Conservation (phyloP, 2,329 filamentous ascomycete genomes). For the Ophiocordyceps camponoti-leonardi region DNA sequence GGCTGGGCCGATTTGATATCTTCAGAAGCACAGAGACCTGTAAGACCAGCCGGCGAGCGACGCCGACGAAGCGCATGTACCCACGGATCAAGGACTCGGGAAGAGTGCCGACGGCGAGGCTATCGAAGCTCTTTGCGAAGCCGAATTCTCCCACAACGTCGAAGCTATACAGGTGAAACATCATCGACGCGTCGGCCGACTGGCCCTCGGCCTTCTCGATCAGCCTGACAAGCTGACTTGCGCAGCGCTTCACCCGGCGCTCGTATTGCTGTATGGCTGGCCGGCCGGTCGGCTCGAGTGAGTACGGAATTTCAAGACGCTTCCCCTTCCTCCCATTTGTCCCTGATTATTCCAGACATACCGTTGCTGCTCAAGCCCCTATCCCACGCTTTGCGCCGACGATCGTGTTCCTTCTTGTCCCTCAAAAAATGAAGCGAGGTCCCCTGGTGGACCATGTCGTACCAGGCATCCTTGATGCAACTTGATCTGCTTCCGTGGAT, state of each 20-base stretch:
- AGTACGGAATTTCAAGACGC: too few species aligned
- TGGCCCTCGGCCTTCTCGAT: background rate
- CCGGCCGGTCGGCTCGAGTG: too few species aligned
- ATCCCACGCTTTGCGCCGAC: constrained; percentile 16
- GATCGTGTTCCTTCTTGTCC: constrained; percentile 12
- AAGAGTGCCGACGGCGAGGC: constrained; percentile 2
- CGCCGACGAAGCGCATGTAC: background rate
- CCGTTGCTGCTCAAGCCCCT: constrained; percentile 13
- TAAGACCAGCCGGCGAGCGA: background rate
- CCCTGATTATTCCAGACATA: too few species aligned
- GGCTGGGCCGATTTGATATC: background rate
- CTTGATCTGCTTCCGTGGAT: background rate
- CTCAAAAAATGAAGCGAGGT: constrained; percentile 15
- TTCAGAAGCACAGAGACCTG: background rate
- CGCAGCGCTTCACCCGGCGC: background rate
- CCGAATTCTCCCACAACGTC: constrained; percentile 24
- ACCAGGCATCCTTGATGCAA: background rate
- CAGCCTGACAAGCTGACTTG: background rate
- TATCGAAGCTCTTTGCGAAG: constrained; percentile 11
- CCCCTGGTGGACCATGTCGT: constrained; percentile 4
- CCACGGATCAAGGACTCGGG: background rate
- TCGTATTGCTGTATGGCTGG: background rate
- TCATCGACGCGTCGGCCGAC: background rate
- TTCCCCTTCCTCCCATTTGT: too few species aligned
- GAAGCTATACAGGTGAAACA: constrained; percentile 2